Conservation (phyloP, 371 early-diverging fungal species). For the Cladochytrium tenue region DNA sequence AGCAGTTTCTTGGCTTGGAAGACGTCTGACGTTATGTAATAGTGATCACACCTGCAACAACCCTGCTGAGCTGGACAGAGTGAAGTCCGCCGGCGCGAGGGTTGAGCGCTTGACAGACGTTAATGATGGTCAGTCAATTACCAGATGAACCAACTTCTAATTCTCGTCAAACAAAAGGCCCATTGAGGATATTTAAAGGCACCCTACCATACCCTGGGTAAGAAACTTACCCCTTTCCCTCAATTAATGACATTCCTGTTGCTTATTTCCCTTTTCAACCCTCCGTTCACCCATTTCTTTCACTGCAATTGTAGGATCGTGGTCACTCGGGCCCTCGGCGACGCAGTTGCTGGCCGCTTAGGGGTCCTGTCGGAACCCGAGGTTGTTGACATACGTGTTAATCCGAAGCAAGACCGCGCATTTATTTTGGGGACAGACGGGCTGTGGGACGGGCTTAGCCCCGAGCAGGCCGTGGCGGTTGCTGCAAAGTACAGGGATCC, state of each 20-base stretch:
- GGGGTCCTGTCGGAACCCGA: conserved; percentile 50
- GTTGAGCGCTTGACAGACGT: conserved; percentile 42
- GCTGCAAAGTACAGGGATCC: conserved; percentile 22
- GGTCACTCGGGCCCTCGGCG: conserved; percentile 51
- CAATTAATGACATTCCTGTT: neutral
- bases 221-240: conserved; percentile 2
- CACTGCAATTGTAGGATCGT: conserved; percentile 31
- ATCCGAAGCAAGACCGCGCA: conserved; percentile 24
- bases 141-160: neutral
- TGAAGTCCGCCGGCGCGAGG: conserved; percentile 41
- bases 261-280: neutral
- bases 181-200: conserved; percentile 53
- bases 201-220: conserved; percentile 56
- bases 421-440: conserved; percentile 51
- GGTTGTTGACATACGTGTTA: conserved; percentile 22
- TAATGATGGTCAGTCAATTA: conserved; percentile 18
- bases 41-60: conserved; percentile 51
- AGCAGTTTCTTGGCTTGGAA: too few species aligned
- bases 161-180: conserved; percentile 10
- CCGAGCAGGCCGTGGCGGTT: conserved; percentile 31
- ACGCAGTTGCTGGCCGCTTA: conserved; percentile 39
- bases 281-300: neutral
- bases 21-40: too few species aligned
- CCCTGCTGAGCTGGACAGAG: conserved; percentile 33
- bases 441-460: conserved; percentile 47